A percentile compares a stretch with the other conserved stretches of the same genome.
Conservation (phyloP, 1,284 basidiomycete species). For the Hemileia vastatrix region DNA sequence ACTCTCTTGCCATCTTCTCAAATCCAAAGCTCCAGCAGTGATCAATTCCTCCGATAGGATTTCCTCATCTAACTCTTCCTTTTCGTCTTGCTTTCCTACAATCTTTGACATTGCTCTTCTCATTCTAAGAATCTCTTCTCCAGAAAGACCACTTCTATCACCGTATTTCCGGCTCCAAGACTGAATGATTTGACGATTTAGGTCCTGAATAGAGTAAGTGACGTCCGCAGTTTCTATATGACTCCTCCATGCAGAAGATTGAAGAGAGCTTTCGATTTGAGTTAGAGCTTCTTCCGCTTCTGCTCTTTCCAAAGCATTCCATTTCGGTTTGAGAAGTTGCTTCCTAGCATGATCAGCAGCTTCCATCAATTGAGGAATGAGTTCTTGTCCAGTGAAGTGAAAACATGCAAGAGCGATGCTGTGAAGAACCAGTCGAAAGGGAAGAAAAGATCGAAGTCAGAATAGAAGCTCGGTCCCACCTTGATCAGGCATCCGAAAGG, state of each 20-base stretch:
- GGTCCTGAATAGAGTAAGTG: slow-evolving; percentile 6
- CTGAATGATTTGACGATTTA: background rate
- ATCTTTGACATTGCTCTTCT: no score
- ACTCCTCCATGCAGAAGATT: slow-evolving; percentile 7
- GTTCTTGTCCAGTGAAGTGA: slow-evolving; percentile 24
- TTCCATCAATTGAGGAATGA: slow-evolving; percentile 11
- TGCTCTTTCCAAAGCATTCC: background rate
- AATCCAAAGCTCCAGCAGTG: no score
- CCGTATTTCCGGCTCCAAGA: no score
- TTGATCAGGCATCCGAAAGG: background rate
- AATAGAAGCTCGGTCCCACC: background rate
- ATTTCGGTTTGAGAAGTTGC: slow-evolving; percentile 4
- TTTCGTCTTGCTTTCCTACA: no score
- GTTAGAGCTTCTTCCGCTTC: slow-evolving; percentile 10
- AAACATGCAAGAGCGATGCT: slow-evolving; percentile 26
- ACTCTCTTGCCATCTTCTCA: no score
- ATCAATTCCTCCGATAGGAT: no score
- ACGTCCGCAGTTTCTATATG: slow-evolving; percentile 18
- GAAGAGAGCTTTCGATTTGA: slow-evolving; percentile 17
- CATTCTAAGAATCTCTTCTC: no score
- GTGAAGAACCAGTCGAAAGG: background rate
- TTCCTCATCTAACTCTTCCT: no score
- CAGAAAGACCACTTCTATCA: no score
- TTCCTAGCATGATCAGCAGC: slow-evolving; percentile 9
- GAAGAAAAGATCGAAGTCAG: background rate